Base-by-base conservation (phyloP, 176 grass and related monocot species). In the Neostapfia colusana region DNA sequence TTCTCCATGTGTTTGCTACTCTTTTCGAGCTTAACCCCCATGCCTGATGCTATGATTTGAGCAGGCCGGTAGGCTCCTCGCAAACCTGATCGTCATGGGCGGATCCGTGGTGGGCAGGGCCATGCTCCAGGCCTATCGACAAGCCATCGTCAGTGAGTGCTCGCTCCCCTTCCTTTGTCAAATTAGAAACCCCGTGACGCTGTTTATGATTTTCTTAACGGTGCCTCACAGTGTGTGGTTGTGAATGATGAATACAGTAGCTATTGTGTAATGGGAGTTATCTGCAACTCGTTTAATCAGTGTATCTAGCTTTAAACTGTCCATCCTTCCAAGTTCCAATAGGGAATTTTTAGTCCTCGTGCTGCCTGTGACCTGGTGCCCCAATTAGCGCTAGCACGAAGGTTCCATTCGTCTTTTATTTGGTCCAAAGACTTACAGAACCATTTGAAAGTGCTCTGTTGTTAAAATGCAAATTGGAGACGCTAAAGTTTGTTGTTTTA, bases 81-180 rank as follows among this genome's bases (percentile, higher is more conserved):
- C 90, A 23, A 90, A 97, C 40, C 82, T 93, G 56, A 49, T 97
- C 26, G 74, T 91, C 74, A 65, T 79, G 67, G 93, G 93, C 67
- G 85, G 90, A 60, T 25, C 67, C 70, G 73, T 97, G 36, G 18
- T 97, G 6, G 88, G 90, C 77, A 89, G 88, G 82, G 93, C 90
- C 42, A 11, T 93, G 59, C 17, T 91, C 20, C 90, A 97, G 87
- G 93, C 93, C 0, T 97, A 97, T 73, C 85, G 86, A 44, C 87
- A 93, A 50, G 93, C 93, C 66, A 46, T 97, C 83, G 81, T 89
- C 87, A 97, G 93, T 97, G 56, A 89, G 87, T 84, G 67, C 45
- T 58, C 21, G 23, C 55, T 38, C 31, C 61, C 24, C 13, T 51
- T 14, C 26, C 6, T 18, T 69, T 6, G 20, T 58, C 3, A 15